These are phyloP conservation scores for Eucalyptus marginata DNA, from an alignment of 345 rosid species.

Conservation along the genomic window DNA sequence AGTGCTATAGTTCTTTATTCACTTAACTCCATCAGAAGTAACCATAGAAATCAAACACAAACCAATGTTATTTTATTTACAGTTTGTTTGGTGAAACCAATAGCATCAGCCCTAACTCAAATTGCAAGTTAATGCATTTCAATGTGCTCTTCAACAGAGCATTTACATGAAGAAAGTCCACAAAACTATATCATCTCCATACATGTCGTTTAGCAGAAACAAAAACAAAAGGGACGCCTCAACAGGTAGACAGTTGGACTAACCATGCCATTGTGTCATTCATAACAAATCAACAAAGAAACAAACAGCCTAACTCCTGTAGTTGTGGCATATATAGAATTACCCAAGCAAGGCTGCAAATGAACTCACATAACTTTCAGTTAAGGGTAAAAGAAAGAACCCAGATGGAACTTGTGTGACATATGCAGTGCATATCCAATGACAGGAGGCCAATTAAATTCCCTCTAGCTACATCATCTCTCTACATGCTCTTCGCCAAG, in stretches of 20 bases:
- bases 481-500: not conserved
- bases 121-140: not conserved
- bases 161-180: not conserved
- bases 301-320: not conserved
- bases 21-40: not conserved
- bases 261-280: not conserved
- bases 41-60: not conserved
- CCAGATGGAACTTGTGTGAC: not conserved
- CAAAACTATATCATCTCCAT: not conserved
- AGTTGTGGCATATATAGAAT: not conserved
- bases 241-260: not conserved
- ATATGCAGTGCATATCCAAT: not conserved
- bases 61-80: not conserved
- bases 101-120: not conserved
- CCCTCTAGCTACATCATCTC: not conserved
- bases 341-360: not conserved
- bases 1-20: not conserved
- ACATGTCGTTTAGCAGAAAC: not conserved
- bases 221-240: not conserved
- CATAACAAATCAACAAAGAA: not conserved
- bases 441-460: not conserved
- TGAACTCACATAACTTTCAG: not conserved
- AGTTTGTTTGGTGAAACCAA: not conserved
- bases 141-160: not conserved
- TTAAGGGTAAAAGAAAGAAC: not conserved